phyloP scores from a whole-genome alignment of 1,139 yeast genomes.

The Blastobotrys ciferrii region DNA sequence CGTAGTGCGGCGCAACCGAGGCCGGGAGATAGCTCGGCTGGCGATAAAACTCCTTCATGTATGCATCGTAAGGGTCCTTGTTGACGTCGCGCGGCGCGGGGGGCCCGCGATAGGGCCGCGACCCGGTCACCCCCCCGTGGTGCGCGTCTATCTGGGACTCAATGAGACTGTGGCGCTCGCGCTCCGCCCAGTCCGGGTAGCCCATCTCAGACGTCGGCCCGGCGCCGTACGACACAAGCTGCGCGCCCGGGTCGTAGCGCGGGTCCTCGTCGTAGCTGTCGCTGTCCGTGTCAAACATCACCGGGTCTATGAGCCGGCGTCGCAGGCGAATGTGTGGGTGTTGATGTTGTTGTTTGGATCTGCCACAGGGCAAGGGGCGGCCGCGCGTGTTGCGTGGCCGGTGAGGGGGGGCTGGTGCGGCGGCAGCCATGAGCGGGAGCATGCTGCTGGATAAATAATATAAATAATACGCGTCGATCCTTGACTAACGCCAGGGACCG shows the following conservation, averaged over 20 bases:
- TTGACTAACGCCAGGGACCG: too few relatives aligned
- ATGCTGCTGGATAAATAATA: too few relatives aligned
- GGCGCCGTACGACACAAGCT: conserved; percentile 19
- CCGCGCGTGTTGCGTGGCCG: neutral
- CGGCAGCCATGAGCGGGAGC: conserved; percentile 7
- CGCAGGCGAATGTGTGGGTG: neutral
- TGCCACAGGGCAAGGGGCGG: neutral
- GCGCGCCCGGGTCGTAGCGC: conserved; percentile 12
- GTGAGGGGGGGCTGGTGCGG: conserved; percentile 5
- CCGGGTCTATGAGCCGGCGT: conserved; percentile 5
- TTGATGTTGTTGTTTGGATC: neutral
- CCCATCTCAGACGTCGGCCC: conserved; percentile 19
- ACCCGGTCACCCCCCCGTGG: too few relatives aligned
- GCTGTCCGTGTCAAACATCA: conserved; percentile 4
- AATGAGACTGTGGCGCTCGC: neutral
- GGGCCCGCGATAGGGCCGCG: too few relatives aligned
- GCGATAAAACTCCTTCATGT: conserved; percentile 7
- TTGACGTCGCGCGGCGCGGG: neutral
- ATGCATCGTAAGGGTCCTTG: conserved; percentile 6
- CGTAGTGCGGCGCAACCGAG: neutral
- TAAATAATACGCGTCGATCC: too few relatives aligned
- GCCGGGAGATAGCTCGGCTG: conserved; percentile 4
- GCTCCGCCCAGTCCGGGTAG: neutral
- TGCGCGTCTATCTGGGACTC: neutral
- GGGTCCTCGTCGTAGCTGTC: conserved; percentile 1